Conservation (phyloP, 2,329 filamentous ascomycete species). For the Botrytis byssoidea region DNA sequence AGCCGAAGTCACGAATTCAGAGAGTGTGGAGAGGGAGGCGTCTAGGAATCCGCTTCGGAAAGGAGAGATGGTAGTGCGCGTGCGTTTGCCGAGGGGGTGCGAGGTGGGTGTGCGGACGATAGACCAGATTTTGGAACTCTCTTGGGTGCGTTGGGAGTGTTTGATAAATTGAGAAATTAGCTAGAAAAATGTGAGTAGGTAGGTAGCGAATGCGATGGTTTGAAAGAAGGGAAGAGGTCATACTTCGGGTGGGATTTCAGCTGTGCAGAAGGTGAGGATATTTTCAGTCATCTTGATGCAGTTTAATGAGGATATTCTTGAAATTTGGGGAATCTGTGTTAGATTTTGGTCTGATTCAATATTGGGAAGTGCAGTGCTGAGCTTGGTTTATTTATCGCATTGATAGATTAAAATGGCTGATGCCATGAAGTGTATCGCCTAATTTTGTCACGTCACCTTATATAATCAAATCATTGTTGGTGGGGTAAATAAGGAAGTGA, state of each 20-base stretch:
- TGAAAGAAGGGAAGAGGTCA: not conserved
- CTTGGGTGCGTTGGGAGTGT: not conserved
- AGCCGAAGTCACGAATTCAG: not conserved
- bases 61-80: not conserved
- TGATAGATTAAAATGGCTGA: not conserved
- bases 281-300: not conserved
- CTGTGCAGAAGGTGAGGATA: not conserved
- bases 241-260: not conserved
- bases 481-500: not conserved
- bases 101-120: not conserved
- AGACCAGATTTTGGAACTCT: constrained; percentile 2
- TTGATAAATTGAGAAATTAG: not conserved
- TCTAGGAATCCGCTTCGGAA: not conserved
- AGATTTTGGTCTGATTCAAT: not conserved
- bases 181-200: not conserved
- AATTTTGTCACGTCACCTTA: not conserved
- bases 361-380: not conserved
- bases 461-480: not conserved
- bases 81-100: not conserved
- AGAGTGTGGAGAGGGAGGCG: not conserved
- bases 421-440: not conserved
- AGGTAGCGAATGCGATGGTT: not conserved
- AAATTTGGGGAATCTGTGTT: too few relatives aligned
- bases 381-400: not conserved
- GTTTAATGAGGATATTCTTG: not conserved